phyloP scores from a whole-genome alignment of 2,329 filamentous ascomycete genomes.

The Penicillium sp. region DNA sequence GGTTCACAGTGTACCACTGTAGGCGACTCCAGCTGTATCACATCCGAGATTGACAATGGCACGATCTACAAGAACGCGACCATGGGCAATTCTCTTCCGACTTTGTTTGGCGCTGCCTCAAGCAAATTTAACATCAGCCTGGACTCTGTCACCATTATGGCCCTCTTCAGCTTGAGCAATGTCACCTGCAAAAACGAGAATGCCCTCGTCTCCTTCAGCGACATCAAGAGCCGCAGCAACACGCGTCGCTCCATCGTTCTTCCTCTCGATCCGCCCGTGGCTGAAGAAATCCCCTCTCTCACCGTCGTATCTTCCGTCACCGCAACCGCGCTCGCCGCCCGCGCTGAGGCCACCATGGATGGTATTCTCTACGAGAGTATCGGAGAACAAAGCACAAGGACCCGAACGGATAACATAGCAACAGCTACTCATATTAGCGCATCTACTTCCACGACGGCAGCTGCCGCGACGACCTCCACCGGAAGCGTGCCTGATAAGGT shows the following conservation, averaged over 20 bases:
- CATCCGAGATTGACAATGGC: constrained; percentile 44
- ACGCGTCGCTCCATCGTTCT: constrained; percentile 24
- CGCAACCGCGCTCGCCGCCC: constrained; percentile 18
- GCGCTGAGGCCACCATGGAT: constrained; percentile 33
- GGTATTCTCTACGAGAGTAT: constrained; percentile 38
- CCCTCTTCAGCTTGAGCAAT: constrained; percentile 70
- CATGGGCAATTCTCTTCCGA: constrained; percentile 73
- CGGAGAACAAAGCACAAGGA: constrained; percentile 2
- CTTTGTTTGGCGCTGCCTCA: constrained; percentile 64
- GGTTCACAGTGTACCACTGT: constrained; percentile 56
- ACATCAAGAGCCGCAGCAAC: constrained; percentile 35
- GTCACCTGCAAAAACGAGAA: constrained; percentile 84
- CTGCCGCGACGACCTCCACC: background rate
- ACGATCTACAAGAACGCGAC: constrained; percentile 63
- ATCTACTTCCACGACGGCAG: constrained; percentile 5
- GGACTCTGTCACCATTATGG: constrained; percentile 65
- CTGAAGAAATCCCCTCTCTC: constrained; percentile 8
- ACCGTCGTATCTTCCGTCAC: background rate
- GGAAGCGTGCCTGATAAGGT: constrained; percentile 20
- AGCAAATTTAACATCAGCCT: constrained; percentile 74
- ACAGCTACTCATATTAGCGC: constrained; percentile 18
- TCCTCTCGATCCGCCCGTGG: constrained; percentile 1
- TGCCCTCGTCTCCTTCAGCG: constrained; percentile 79
- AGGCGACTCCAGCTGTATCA: constrained; percentile 56
- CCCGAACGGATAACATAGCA: constrained; percentile 6